phyloP scores from a whole-genome alignment of 345 rosid species.

The Viola odorata region DNA sequence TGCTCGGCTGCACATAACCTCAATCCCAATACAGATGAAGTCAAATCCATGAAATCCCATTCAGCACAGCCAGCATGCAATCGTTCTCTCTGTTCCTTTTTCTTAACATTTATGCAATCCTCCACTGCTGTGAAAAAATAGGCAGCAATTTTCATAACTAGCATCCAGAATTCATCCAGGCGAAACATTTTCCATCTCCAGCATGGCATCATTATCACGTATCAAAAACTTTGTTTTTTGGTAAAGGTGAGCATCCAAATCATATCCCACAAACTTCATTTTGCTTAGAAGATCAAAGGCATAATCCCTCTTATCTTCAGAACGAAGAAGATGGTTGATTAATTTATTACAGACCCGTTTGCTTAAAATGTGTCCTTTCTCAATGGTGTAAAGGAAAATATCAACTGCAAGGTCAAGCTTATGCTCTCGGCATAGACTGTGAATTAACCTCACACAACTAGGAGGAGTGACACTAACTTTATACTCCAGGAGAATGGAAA shows the following conservation, averaged over 20 bases:
- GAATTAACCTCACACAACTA: slow-evolving; percentile 70
- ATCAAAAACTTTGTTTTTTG: slow-evolving; percentile 30
- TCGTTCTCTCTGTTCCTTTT: neutral
- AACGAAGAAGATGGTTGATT: slow-evolving; percentile 38
- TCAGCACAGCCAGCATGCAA: neutral
- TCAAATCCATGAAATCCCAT: neutral
- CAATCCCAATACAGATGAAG: neutral
- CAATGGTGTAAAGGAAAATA: slow-evolving; percentile 63
- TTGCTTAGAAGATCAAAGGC: slow-evolving; percentile 42
- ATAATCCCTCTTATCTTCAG: slow-evolving; percentile 28
- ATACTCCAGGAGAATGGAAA: slow-evolving; percentile 51
- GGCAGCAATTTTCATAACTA: neutral
- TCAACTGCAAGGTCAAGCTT: slow-evolving; percentile 52
- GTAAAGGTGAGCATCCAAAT: slow-evolving; percentile 44
- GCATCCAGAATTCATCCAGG: slow-evolving; percentile 22
- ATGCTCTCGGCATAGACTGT: slow-evolving; percentile 44
- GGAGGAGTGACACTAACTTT: slow-evolving; percentile 52
- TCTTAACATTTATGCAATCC: too few relatives aligned
- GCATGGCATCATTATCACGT: neutral
- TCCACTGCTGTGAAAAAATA: too few relatives aligned
- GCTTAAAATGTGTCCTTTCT: slow-evolving; percentile 49
- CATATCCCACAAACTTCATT: slow-evolving; percentile 60
- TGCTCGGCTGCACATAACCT: neutral
- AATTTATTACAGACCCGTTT: slow-evolving; percentile 54
- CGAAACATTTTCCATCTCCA: slow-evolving; percentile 14